Evolutionary conservation across 139 green algal genomes (phyloP).

Genomic region (Chlamydomonas sp.): DNA sequence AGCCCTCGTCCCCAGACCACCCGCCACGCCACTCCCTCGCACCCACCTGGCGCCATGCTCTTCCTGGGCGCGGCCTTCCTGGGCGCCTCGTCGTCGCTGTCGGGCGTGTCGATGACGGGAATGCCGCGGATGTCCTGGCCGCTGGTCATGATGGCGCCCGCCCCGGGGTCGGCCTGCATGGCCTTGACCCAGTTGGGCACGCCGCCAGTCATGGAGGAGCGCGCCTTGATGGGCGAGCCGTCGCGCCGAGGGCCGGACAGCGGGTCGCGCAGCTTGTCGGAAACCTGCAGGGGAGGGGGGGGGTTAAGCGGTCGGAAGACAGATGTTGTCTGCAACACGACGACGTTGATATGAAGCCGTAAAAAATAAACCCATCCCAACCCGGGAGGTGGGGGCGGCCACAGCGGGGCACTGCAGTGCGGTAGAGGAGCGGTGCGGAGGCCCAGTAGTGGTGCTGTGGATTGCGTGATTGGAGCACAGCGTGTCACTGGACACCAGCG

Average conservation of each 20-base stretch:
- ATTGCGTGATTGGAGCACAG: no score
- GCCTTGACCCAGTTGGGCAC: slow-evolving; percentile 44
- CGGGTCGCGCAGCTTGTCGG: background rate
- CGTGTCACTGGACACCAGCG: no score
- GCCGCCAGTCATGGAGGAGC: slow-evolving; percentile 7
- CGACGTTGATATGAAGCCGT: no score
- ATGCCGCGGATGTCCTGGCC: slow-evolving; percentile 43
- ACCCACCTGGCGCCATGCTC: background rate
- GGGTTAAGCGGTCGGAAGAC: no score
- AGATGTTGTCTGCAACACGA: background rate
- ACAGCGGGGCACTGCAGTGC: no score
- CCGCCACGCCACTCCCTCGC: background rate
- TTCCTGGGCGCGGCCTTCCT: slow-evolving; percentile 24
- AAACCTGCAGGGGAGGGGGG: background rate
- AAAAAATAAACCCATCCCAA: no score
- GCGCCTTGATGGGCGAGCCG: slow-evolving; percentile 17
- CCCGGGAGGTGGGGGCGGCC: background rate
- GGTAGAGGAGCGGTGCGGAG: no score
- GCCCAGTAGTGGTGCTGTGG: no score
- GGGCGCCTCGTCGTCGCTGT: slow-evolving; percentile 33
- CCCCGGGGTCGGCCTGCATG: slow-evolving; percentile 33
- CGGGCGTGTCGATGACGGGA: slow-evolving; percentile 28
- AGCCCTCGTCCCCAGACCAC: no score
- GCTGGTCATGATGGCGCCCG: slow-evolving; percentile 16
- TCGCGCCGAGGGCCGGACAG: background rate